A percentile compares a stretch with the other conserved stretches of the same genome.
Evolutionary conservation across 2,329 filamentous ascomycete species (phyloP).

Genomic region (Apiospora sp.): DNA sequence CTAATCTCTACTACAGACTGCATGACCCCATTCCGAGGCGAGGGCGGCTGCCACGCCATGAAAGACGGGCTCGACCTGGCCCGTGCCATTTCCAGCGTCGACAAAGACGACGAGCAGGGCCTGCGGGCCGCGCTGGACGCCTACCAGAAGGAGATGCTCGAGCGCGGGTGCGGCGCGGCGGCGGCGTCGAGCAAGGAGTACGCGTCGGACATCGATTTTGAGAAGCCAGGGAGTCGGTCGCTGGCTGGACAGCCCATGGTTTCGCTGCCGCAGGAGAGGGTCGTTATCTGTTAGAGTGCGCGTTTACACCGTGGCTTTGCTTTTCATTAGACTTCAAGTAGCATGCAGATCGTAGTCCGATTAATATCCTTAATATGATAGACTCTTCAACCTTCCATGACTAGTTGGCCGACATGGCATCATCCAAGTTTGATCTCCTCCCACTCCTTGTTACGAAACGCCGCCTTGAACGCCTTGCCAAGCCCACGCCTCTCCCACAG

Average conservation of each 20-base stretch:
- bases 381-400: too few species aligned
- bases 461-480: slow-evolving; percentile 44
- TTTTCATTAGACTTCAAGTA: background rate
- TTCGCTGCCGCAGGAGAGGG: background rate
- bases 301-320: background rate
- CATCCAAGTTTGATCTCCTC: slow-evolving; percentile 35
- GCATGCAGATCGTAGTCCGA: too few species aligned
- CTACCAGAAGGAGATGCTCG: slow-evolving; percentile 39
- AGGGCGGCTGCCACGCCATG: slow-evolving; percentile 37
- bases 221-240: background rate
- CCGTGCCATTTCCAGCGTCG: slow-evolving; percentile 35
- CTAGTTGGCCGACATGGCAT: too few species aligned
- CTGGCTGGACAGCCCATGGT: background rate
- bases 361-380: too few species aligned
- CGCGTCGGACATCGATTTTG: slow-evolving; percentile 19
- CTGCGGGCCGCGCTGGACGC: slow-evolving; percentile 32
- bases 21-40: slow-evolving; percentile 33
- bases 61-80: slow-evolving; percentile 58
- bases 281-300: background rate
- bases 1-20: background rate
- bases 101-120: slow-evolving; percentile 26
- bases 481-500: slow-evolving; percentile 41
- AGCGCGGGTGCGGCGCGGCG: slow-evolving; percentile 37
- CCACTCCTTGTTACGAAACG: slow-evolving; percentile 37
- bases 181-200: slow-evolving; percentile 31